Conservation (phyloP, 805 yeast genomes). For the Kluyveromyces starmeri region DNA sequence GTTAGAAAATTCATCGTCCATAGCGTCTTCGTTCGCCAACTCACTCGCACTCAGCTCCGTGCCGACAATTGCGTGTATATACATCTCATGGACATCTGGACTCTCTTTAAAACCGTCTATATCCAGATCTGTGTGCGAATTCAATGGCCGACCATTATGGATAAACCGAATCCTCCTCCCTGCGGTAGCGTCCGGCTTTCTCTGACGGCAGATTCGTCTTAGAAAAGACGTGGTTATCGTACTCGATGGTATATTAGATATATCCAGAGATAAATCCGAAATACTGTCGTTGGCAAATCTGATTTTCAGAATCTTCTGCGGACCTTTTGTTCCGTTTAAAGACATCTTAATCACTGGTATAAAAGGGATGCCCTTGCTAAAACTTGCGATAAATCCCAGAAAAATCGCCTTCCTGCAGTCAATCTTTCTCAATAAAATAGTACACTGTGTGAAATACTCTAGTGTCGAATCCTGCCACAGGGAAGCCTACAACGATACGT, state of each 20-base stretch:
- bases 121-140: slow-evolving; percentile 14
- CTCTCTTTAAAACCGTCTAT: slow-evolving; percentile 11
- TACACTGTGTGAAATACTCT: no score
- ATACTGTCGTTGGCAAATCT: slow-evolving; percentile 24
- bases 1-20: slow-evolving; percentile 34
- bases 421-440: no score
- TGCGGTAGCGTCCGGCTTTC: slow-evolving; percentile 12
- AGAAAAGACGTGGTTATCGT: slow-evolving; percentile 22
- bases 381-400: no score
- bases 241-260: slow-evolving; percentile 17
- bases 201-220: slow-evolving; percentile 22
- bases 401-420: no score
- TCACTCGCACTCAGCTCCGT: slow-evolving; percentile 30
- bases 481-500: no score
- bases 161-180: slow-evolving; percentile 22
- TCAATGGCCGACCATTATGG: slow-evolving; percentile 22
- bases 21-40: slow-evolving; percentile 47
- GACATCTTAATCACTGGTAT: no score
- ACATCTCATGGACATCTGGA: slow-evolving; percentile 32
- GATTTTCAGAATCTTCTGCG: slow-evolving; percentile 14
- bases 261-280: slow-evolving; percentile 21
- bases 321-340: not conserved
- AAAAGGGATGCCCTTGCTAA: no score
- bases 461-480: no score
- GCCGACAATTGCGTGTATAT: slow-evolving; percentile 75